Percentiles rank a stretch among this genome's conserved stretches.
Evolutionary conservation across 768 basidiomycete species (phyloP).

Genomic region (Hygrophorus russula): DNA sequence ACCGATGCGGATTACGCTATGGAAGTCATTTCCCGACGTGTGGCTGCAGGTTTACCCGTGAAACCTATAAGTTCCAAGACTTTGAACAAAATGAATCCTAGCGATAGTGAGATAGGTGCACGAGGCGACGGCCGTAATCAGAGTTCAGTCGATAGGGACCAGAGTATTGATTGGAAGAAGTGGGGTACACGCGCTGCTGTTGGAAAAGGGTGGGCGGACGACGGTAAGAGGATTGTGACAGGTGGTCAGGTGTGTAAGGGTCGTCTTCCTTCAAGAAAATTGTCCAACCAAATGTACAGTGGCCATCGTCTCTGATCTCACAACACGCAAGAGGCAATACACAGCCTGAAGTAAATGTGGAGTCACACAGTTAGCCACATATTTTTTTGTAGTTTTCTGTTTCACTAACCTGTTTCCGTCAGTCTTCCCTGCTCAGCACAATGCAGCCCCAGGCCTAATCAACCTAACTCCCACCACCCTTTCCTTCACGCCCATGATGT

Average conservation of each 20-base stretch:
- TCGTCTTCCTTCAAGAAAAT: background rate
- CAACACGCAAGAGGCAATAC: constrained; percentile 6
- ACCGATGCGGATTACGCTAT: constrained; percentile 66
- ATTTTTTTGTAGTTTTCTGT: background rate
- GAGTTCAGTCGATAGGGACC: constrained; percentile 4
- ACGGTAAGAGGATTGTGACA: constrained; percentile 28
- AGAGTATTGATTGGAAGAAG: constrained; percentile 41
- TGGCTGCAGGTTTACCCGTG: constrained; percentile 42
- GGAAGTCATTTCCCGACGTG: constrained; percentile 51
- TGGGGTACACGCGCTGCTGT: constrained; percentile 37
- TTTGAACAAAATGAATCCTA: constrained; percentile 7
- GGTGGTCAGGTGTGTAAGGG: constrained; percentile 21
- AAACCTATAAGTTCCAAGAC: constrained; percentile 19
- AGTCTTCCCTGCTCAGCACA: constrained; percentile 55
- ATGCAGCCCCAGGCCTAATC: constrained; percentile 44
- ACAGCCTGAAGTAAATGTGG: constrained; percentile 12
- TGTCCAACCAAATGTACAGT: background rate
- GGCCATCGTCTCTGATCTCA: constrained; percentile 10
- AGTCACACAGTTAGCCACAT: constrained; percentile 23
- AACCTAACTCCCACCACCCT: constrained; percentile 39
- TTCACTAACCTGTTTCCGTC: background rate
- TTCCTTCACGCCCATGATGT: constrained; percentile 45
- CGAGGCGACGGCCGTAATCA: background rate
- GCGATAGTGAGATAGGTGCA: background rate
- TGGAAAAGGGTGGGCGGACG: constrained; percentile 32